Base-by-base conservation (phyloP, 306 rosid species). In the Cucumis sativus region DNA sequence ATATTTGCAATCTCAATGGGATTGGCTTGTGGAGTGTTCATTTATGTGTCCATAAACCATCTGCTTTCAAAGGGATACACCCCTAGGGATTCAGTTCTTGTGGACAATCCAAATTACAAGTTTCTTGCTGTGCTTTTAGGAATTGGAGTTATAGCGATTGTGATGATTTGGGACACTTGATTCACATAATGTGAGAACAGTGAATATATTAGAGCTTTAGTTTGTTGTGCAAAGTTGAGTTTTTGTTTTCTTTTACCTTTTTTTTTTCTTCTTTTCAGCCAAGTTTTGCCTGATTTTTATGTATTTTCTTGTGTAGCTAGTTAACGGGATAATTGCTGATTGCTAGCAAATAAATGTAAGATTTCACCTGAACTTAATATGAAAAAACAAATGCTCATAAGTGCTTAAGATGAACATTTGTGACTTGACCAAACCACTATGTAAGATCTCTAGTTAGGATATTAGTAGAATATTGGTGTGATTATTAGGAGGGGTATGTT, bases 101-200 rank as follows among this genome's bases (percentile, higher is more conserved):
- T 85, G 35, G 89, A 86, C 62, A 80, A 86, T 30, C 69, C 89
- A 3, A 78, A 71, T 77, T 71, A 41, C 80, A 93, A 82, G 87
- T 84, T 89, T 61, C 61, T 89, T 60, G 91, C 97, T 0, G 97
- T 93, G 79, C 7, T 78, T 40, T 79, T 88, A 43, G 97, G 98
- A 1, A 15, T 91, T 78, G 97, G 86, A 59, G 91, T 89, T 6
- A 88, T 91, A 56, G 87, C 93, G 25, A 86, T 91, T 84, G 98
- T 86, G 78, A 93, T 91, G 97, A 89, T 88, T 23, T 93, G 97
- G 97, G 97, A 91, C 70, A 85, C 91, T 55, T 91, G 82, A 83
- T 69, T 41, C 15, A 0, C 56, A 63, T 21, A 47, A 23, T 10
- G 14, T 21, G 14, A 45, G 37, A 6, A 56, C 4, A 4, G 75